phyloP scores from a whole-genome alignment of 208 protist species.

The Endotrypanum monterogeii region DNA sequence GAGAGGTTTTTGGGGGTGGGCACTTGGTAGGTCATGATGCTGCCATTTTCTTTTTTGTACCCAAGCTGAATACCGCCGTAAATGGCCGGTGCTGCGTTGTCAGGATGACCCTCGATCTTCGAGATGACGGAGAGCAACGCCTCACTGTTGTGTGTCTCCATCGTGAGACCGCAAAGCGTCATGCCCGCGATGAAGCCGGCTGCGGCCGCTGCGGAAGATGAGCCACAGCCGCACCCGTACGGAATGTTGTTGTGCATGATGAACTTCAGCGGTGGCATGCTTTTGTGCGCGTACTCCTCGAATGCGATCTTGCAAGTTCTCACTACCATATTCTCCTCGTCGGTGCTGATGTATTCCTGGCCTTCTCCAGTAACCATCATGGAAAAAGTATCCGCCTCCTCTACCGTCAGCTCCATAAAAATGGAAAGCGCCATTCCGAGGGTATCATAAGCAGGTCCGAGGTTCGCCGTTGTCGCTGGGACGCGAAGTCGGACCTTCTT shows the following conservation, averaged over 20 bases:
- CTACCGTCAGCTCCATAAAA: conserved; percentile 91
- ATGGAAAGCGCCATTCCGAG: conserved; percentile 92
- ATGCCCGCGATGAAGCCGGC: conserved; percentile 92
- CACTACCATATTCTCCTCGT: conserved; percentile 88
- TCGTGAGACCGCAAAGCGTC: conserved; percentile 78
- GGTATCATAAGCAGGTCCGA: conserved; percentile 92
- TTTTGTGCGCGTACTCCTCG: conserved; percentile 69
- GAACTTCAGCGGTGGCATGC: conserved; percentile 86
- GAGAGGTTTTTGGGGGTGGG: conserved; percentile 74
- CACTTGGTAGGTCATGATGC: conserved; percentile 76
- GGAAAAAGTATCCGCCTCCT: conserved; percentile 69
- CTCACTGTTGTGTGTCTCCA: conserved; percentile 72
- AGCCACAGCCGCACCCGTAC: conserved; percentile 90
- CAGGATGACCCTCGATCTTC: conserved; percentile 90
- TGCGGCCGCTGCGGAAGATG: conserved; percentile 87
- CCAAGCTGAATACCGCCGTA: conserved; percentile 94
- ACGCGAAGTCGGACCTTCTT: conserved; percentile 82
- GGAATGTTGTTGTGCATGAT: conserved; percentile 90
- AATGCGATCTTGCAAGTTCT: conserved; percentile 73
- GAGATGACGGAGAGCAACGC: conserved; percentile 83
- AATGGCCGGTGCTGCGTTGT: conserved; percentile 93
- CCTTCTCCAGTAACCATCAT: conserved; percentile 84
- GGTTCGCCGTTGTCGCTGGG: conserved; percentile 93
- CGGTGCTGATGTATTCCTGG: conserved; percentile 61
- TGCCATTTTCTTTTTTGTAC: conserved; percentile 45